Evolutionary conservation across 2,329 filamentous ascomycete species (phyloP).

Genomic region (Sporothrix pallida): DNA sequence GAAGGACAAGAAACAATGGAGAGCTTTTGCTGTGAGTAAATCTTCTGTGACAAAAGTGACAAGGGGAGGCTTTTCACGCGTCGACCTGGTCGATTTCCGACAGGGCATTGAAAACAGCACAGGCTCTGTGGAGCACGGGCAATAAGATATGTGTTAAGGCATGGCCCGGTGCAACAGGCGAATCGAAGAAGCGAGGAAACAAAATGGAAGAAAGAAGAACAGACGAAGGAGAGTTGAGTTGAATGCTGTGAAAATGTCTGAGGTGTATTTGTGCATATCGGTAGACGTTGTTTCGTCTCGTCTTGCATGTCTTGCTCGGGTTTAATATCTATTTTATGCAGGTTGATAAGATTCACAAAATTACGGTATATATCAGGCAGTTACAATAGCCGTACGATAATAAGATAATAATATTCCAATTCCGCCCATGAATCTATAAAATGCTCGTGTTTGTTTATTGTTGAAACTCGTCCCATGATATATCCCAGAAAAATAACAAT

Average conservation of each 20-base stretch:
- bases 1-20: not conserved
- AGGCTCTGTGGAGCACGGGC: conserved; percentile 19
- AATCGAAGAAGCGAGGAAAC: not conserved
- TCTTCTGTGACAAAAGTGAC: not conserved
- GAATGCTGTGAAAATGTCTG: not conserved
- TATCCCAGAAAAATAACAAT: conserved; percentile 10
- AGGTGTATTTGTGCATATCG: not conserved
- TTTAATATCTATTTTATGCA: not conserved
- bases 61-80: not conserved
- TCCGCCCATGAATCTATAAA: conserved; percentile 9
- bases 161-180: not conserved
- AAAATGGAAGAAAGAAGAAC: not conserved
- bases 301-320: conserved; percentile 3
- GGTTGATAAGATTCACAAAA: no score
- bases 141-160: conserved; percentile 2
- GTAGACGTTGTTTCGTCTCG: conserved; percentile 12
- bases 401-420: conserved; percentile 7
- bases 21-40: not conserved
- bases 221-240: not conserved
- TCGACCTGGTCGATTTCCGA: not conserved
- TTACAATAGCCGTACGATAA: not conserved
- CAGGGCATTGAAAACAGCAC: not conserved
- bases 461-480: conserved; percentile 29
- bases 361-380: conserved; percentile 4
- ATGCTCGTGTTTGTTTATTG: conserved; percentile 23